phyloP scores from a whole-genome alignment of 2,329 filamentous ascomycete genomes.

The Sporothrix sp. region DNA sequence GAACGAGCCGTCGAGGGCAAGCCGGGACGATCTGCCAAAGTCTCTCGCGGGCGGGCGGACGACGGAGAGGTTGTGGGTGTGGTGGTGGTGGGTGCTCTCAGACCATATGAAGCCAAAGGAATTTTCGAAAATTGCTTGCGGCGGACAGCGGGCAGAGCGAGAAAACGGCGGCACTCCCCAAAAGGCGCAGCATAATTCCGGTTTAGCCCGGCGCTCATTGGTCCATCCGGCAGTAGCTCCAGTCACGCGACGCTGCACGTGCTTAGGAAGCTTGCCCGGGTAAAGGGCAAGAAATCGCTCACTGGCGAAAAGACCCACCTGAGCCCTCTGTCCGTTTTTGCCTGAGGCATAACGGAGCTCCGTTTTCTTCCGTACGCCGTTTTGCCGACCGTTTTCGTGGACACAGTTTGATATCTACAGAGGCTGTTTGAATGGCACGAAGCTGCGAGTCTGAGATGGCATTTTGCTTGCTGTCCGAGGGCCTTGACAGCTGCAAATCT shows the following conservation, averaged over 20 bases:
- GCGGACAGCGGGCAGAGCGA: slow-evolving; percentile 14
- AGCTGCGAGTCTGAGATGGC: too few relatives aligned
- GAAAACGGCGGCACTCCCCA: slow-evolving; percentile 8
- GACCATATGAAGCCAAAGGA: slow-evolving; percentile 16
- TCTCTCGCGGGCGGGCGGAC: background rate
- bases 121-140: slow-evolving; percentile 14
- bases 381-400: too few relatives aligned
- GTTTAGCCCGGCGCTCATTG: slow-evolving; percentile 21
- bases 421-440: too few relatives aligned
- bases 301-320: slow-evolving; percentile 1
- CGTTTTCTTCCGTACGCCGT: too few relatives aligned
- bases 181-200: slow-evolving; percentile 17
- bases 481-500: too few relatives aligned
- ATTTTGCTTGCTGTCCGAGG: too few relatives aligned
- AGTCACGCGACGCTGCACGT: slow-evolving; percentile 15
- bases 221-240: slow-evolving; percentile 12
- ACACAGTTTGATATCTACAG: too few relatives aligned
- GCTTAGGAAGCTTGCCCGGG: slow-evolving; percentile 2
- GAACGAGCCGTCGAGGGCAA: background rate
- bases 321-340: too few relatives aligned
- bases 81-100: slow-evolving; percentile 15
- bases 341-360: too few relatives aligned
- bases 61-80: background rate
- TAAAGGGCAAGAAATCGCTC: slow-evolving; percentile 18
- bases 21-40: background rate